Evolutionary conservation across 495 filamentous ascomycete genomes (phyloP), one percentile per base, ranked within the genome.

Genomic region (Neurospora terricola): DNA sequence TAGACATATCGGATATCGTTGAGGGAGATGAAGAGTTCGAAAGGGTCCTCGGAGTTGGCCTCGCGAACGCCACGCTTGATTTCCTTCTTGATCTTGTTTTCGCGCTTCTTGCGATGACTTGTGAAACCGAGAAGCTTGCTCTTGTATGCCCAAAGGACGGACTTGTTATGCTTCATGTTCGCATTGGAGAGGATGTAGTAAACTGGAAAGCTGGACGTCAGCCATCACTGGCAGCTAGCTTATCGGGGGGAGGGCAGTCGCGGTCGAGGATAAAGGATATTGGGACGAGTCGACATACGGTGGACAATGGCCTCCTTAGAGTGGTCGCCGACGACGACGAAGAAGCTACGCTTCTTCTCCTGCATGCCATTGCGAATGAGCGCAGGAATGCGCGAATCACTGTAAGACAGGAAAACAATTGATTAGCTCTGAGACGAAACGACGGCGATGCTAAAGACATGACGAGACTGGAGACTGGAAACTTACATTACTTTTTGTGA

Each of bases 141-240:
- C 83, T 98, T 98, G 84, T 99, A 99, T n/a, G 96, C 94, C 96
- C 96, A 99, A 18, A 99, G 85, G 4, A 99, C 94, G 12, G 91
- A 94, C 82, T 98, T 98, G 84, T 98, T 98, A 80, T 96, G 90
- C 83, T 96, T 97, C 74, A 97, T 87, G 79, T 97, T 93, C 77
- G 91, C 90, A 76, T 88, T 91, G 69, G 94, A 93, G 84, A 97
- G 91, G 77, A 99, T 96, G 77, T 94, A 93, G 82, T 98, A 94
- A 42, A 99, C 76, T 78, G 70, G 16, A 40, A 37, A n/a, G 21
- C 21, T 9, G 69, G 27, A n/a, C 18, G 73, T 72, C 42, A 69
- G 38, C 16, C 43, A 69, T 42, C 36, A 30, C 12, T 30, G 27
- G 34, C 38, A 71, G 37, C 38, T 36, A 30, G 11, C 5, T 23